Evolutionary conservation across 1,139 yeast species (phyloP).

Genomic region (Diutina siamensis): DNA sequence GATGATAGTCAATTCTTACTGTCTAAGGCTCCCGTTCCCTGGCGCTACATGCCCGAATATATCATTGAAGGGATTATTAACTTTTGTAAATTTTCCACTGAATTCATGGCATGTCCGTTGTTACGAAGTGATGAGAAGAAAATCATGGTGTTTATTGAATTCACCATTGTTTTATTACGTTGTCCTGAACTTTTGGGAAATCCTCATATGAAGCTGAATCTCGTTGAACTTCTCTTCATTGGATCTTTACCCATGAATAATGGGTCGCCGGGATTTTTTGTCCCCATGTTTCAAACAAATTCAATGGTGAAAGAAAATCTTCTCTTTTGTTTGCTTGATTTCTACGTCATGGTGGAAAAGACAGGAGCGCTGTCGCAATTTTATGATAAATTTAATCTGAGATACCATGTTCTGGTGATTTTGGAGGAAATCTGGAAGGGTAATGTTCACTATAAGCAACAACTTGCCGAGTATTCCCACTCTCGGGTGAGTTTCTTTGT

Average conservation of each 20-base stretch:
- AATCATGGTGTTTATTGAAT: conserved; percentile 53
- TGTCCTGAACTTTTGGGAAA: conserved; percentile 82
- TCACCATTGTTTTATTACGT: conserved; percentile 62
- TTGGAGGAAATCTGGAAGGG: conserved; percentile 77
- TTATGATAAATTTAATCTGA: conserved; percentile 86
- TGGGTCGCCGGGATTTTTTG: conserved; percentile 64
- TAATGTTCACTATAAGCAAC: conserved; percentile 48
- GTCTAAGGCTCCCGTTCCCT: conserved; percentile 58
- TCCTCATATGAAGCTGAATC: conserved; percentile 82
- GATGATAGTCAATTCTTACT: conserved; percentile 63
- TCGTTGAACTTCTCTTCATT: conserved; percentile 68
- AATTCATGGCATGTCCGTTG: conserved; percentile 50
- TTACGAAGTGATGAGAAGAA: conserved; percentile 35
- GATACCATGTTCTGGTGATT: conserved; percentile 78
- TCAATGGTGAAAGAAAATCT: conserved; percentile 53
- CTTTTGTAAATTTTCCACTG: conserved; percentile 56
- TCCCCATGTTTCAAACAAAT: conserved; percentile 52
- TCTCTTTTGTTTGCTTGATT: conserved; percentile 73
- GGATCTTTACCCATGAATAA: conserved; percentile 53
- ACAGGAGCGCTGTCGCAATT: conserved; percentile 95
- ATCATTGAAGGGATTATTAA: conserved; percentile 74
- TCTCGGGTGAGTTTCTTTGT: conserved; percentile 72
- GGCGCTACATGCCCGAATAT: conserved; percentile 80
- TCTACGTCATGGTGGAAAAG: conserved; percentile 89
- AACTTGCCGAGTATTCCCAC: conserved; percentile 56